These are phyloP conservation scores for Pouteria glomerata DNA, from an alignment of 148 eudicot genomes.

Conservation along the genomic window DNA sequence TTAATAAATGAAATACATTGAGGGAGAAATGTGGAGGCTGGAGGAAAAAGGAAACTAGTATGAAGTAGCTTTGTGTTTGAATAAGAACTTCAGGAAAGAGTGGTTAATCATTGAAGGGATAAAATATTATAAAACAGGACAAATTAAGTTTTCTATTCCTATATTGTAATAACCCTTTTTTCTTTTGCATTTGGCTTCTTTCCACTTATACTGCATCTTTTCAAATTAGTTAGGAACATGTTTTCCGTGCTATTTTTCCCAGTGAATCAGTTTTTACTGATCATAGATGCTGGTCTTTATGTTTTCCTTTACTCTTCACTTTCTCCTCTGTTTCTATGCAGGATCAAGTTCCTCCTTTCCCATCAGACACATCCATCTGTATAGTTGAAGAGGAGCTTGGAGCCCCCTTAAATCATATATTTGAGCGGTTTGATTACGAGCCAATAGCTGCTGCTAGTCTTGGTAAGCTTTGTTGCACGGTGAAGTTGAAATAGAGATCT, in stretches of 20 bases:
- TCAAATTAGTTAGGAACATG: no score
- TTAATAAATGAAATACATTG: neutral
- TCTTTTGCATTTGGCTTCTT: neutral
- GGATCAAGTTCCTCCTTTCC: conserved; percentile 99
- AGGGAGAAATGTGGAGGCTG: neutral
- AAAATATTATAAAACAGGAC: neutral
- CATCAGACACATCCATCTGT: conserved; percentile 80
- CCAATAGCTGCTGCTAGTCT: conserved; percentile 99
- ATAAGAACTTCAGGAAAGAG: neutral
- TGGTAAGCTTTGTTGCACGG: conserved; percentile 43
- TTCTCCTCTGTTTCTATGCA: conserved; percentile 26
- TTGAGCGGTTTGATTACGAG: conserved; percentile 84
- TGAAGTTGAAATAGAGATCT: neutral
- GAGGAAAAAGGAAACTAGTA: neutral
- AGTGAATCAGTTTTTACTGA: neutral
- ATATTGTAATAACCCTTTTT: neutral
- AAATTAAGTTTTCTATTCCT: neutral
- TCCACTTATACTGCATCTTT: no score
- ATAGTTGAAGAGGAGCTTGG: conserved; percentile 94
- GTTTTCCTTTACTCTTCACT: neutral
- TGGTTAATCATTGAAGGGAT: neutral
- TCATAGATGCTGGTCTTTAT: neutral
- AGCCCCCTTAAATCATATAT: conserved; percentile 55
- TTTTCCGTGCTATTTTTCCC: neutral
- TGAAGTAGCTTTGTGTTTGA: neutral